Conservation (phyloP, 2,329 filamentous ascomycete genomes). For the Monilinia fructigena region DNA sequence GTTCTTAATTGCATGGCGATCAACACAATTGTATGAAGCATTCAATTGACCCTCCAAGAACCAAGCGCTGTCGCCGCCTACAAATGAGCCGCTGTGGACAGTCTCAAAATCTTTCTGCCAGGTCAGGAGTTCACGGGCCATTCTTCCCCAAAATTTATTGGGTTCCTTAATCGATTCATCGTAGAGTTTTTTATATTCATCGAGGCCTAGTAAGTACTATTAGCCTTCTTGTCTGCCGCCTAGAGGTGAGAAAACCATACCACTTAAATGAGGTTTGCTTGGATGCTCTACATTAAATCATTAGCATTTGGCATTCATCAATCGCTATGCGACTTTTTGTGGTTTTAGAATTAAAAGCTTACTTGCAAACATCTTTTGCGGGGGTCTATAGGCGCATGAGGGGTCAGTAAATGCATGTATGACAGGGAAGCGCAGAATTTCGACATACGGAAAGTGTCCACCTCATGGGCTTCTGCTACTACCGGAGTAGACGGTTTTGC, state of each 20-base stretch:
- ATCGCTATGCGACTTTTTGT: slow-evolving; percentile 8
- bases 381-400: slow-evolving; percentile 51
- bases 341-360: slow-evolving; percentile 42
- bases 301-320: slow-evolving; percentile 33
- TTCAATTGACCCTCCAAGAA: slow-evolving; percentile 93
- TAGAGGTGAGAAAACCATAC: slow-evolving; percentile 47
- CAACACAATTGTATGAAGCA: slow-evolving; percentile 95
- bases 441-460: slow-evolving; percentile 68
- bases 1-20: slow-evolving; percentile 93
- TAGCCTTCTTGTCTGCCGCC: slow-evolving; percentile 4
- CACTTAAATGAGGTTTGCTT: slow-evolving; percentile 64
- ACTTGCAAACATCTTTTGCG: slow-evolving; percentile 67
- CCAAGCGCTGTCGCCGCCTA: slow-evolving; percentile 84
- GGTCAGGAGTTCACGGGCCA: slow-evolving; percentile 83
- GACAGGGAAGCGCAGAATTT: slow-evolving; percentile 8
- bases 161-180: slow-evolving; percentile 87
- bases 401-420: slow-evolving; percentile 25
- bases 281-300: slow-evolving; percentile 57
- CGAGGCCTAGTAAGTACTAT: slow-evolving; percentile 49
- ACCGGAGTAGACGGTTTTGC: slow-evolving; percentile 49
- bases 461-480: slow-evolving; percentile 72
- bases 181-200: slow-evolving; percentile 68
- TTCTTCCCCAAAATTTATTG: slow-evolving; percentile 82
- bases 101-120: slow-evolving; percentile 94
- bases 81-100: slow-evolving; percentile 73